Conservation (phyloP, 2,329 filamentous ascomycete species). For the Aspergillus sp. region DNA sequence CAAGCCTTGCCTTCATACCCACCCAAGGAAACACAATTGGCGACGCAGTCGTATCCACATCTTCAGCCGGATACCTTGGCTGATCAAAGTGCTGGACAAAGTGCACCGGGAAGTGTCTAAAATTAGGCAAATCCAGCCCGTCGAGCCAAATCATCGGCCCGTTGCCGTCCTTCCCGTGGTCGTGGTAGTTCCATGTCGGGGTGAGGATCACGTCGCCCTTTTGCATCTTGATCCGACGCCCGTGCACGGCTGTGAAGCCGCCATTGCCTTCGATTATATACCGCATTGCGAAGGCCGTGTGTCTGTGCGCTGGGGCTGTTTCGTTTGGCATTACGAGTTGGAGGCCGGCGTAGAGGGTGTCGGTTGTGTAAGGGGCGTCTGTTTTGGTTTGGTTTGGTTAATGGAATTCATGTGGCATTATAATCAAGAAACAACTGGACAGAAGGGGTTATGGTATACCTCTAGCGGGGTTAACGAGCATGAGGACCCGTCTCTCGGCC, state of each 20-base stretch:
- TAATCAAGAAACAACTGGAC: too few species aligned
- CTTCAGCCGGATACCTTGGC: constrained; percentile 51
- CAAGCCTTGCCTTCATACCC: constrained; percentile 45
- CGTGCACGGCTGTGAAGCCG: constrained; percentile 59
- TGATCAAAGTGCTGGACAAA: constrained; percentile 55
- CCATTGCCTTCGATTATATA: constrained; percentile 57
- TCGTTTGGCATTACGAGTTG: constrained; percentile 59
- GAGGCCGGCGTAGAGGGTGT: constrained; percentile 58
- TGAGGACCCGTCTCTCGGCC: constrained; percentile 42
- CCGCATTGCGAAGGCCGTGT: constrained; percentile 57
- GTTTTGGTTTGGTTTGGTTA: too few species aligned
- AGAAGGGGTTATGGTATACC: constrained; percentile 16
- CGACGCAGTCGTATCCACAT: constrained; percentile 39
- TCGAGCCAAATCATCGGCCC: constrained; percentile 60
- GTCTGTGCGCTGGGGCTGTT: constrained; percentile 55
- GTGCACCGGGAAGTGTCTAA: constrained; percentile 52
- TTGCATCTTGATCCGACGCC: constrained; percentile 52
- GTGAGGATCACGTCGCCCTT: constrained; percentile 59
- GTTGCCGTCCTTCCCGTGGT: constrained; percentile 59
- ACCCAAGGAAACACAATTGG: constrained; percentile 52
- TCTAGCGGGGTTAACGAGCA: constrained; percentile 41
- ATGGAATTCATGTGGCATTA: too few species aligned
- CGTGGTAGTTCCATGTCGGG: constrained; percentile 60
- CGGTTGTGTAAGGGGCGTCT: constrained; percentile 56
- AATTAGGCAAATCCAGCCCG: constrained; percentile 55